These are phyloP conservation scores for Cinnamomum chago DNA, from an alignment of 164 flowering plant species.

Conservation along the genomic window DNA sequence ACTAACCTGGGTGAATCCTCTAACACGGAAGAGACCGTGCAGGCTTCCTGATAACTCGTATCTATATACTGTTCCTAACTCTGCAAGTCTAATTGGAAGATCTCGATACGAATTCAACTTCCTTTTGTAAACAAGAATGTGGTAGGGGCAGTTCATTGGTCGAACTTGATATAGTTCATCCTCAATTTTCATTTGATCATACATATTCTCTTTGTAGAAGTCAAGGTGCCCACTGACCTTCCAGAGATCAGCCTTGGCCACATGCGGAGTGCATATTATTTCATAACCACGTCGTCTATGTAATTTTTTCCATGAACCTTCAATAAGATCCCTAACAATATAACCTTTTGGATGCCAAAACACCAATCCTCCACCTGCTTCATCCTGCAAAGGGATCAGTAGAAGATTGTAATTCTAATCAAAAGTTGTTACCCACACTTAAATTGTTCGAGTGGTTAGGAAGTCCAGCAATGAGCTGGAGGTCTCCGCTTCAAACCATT, in stretches of 20 bases:
- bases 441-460: too few relatives aligned
- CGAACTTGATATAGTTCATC: slow-evolving; percentile 93
- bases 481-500: too few relatives aligned
- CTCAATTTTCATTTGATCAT: slow-evolving; percentile 87
- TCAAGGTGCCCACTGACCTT: slow-evolving; percentile 93
- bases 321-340: slow-evolving; percentile 75
- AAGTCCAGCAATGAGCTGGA: too few relatives aligned
- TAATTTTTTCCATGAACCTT: slow-evolving; percentile 85
- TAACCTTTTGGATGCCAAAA: slow-evolving; percentile 99
- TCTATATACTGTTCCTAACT: slow-evolving; percentile 93
- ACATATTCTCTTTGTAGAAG: slow-evolving; percentile 93
- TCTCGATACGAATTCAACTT: slow-evolving; percentile 82
- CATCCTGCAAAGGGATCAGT: slow-evolving; percentile 51
- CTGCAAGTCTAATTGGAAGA: slow-evolving; percentile 92
- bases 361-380: slow-evolving; percentile 96
- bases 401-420: not conserved
- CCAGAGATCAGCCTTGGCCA: slow-evolving; percentile 93
- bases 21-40: slow-evolving; percentile 96
- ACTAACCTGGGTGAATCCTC: slow-evolving; percentile 97
- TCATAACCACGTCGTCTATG: slow-evolving; percentile 72
- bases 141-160: slow-evolving; percentile 99
- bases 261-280: slow-evolving; percentile 88
- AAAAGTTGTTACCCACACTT: not conserved
- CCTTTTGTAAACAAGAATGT: slow-evolving; percentile 78
- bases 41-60: slow-evolving; percentile 94